A percentile compares a stretch with the other conserved stretches of the same genome.
phyloP scores from a whole-genome alignment of 495 filamentous ascomycete species.

The Aspergillus ellipticus region DNA sequence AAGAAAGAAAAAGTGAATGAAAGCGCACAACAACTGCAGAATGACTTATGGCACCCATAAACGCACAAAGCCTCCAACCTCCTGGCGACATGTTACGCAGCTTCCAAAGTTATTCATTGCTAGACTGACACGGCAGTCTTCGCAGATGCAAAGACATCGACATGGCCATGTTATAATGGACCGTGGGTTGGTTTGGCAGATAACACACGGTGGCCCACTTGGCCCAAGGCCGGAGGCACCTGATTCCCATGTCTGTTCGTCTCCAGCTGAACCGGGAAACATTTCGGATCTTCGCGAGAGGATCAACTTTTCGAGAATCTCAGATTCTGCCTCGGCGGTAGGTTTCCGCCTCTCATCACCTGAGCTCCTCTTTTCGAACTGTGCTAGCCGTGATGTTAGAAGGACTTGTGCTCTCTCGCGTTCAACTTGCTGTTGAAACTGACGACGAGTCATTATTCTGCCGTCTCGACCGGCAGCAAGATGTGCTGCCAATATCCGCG shows the following conservation, averaged over 20 bases:
- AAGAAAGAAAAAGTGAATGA: constrained; percentile 4
- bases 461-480: constrained; percentile 51
- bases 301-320: constrained; percentile 77
- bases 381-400: constrained; percentile 36
- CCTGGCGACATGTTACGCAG: constrained; percentile 87
- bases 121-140: constrained; percentile 88
- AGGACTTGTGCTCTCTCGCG: constrained; percentile 65
- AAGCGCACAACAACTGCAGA: background rate
- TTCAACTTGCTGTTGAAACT: constrained; percentile 63
- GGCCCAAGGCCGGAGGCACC: constrained; percentile 68
- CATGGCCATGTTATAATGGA: constrained; percentile 97
- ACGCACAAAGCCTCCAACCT: constrained; percentile 80
- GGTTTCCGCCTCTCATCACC: constrained; percentile 35
- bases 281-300: constrained; percentile 51
- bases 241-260: constrained; percentile 53
- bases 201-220: constrained; percentile 83
- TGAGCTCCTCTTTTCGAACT: constrained; percentile 10
- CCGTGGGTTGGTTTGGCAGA: constrained; percentile 82
- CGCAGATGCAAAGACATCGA: constrained; percentile 87
- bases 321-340: constrained; percentile 70
- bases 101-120: constrained; percentile 96
- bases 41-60: constrained; percentile 75
- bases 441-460: constrained; percentile 75
- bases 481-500: constrained; percentile 76
- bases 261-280: constrained; percentile 13